Base-by-base conservation (phyloP, 1,284 basidiomycete species). In the Acaromyces ingoldii region DNA sequence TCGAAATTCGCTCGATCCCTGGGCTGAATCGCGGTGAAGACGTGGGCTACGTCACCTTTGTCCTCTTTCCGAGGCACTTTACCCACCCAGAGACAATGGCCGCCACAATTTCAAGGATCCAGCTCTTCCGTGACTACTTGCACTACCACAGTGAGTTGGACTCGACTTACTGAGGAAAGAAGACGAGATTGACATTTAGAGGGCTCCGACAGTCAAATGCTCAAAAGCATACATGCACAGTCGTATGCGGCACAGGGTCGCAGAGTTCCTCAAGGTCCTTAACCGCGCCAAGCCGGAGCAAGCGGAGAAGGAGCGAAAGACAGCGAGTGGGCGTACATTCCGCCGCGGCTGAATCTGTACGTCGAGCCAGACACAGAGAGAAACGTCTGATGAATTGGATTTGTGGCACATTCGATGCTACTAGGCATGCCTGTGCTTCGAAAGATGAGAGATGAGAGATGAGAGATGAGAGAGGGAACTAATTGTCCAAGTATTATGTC, bases 141-240 rank as follows among this genome's bases (percentile, higher is more conserved):
- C 95, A 99, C 79, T 98, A 98, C 78, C 95, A 98, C 78, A 72
- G 60, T 65, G 49, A 30, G 61, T 55, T 21, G n/a, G 13, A 10
- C 22, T 4, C n/a, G n/a, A n/a, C n/a, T n/a, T n/a, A n/a, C n/a
- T n/a, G n/a, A n/a, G n/a, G n/a, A n/a, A 19, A 17, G 11, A 19
- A 38, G 19, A 38, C 37, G 10, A 6, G 11, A 25, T 43, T 26
- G 51, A n/a, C n/a, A n/a, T n/a, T n/a, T n/a, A n/a, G n/a, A n/a
- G n/a, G n/a, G n/a, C 40, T 11, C 34, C 33, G n/a, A 19, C 45
- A 60, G 95, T 99, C 83, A 98, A 93, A 76, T 97, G 93, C 77
- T 92, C 88, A 49, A 98, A 98, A 78, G 95, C 93, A 1, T 98
- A 98, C 79, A 93, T 99, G 89, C 95, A 98, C 78, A 93, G 90